Conservation (phyloP, 2,329 filamentous ascomycete genomes). For the Didymosphaeria variabile region DNA sequence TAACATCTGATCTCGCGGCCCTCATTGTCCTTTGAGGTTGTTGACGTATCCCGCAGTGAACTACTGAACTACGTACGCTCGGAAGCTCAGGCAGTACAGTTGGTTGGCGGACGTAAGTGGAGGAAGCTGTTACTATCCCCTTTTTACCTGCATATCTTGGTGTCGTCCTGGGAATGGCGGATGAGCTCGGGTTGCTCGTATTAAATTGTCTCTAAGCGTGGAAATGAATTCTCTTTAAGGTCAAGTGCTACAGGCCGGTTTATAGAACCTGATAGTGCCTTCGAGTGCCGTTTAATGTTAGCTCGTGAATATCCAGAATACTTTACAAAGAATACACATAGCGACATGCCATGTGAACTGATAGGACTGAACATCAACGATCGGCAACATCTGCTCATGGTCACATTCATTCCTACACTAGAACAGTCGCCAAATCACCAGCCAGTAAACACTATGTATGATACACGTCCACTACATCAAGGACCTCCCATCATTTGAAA, state of each 20-base stretch:
- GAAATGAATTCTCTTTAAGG: conserved; percentile 33
- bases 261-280: background rate
- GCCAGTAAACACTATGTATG: conserved; percentile 28
- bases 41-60: conserved; percentile 39
- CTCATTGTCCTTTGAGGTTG: conserved; percentile 38
- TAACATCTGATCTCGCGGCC: conserved; percentile 74
- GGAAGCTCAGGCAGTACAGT: conserved; percentile 21
- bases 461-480: conserved; percentile 20
- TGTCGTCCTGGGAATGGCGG: conserved; percentile 21
- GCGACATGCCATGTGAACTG: background rate
- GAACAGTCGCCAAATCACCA: conserved; percentile 30
- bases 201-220: conserved; percentile 44
- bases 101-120: conserved; percentile 19
- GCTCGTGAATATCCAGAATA: background rate
- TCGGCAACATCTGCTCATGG: conserved; percentile 31
- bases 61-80: conserved; percentile 30
- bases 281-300: background rate
- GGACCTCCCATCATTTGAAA: conserved; percentile 9
- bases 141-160: conserved; percentile 38
- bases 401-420: conserved; percentile 30
- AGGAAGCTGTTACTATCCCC: conserved; percentile 31
- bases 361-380: background rate
- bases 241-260: background rate
- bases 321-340: background rate
- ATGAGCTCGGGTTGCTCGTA: conserved; percentile 38